phyloP scores from a whole-genome alignment of 306 rosid species.

The Prosopis cineraria region DNA sequence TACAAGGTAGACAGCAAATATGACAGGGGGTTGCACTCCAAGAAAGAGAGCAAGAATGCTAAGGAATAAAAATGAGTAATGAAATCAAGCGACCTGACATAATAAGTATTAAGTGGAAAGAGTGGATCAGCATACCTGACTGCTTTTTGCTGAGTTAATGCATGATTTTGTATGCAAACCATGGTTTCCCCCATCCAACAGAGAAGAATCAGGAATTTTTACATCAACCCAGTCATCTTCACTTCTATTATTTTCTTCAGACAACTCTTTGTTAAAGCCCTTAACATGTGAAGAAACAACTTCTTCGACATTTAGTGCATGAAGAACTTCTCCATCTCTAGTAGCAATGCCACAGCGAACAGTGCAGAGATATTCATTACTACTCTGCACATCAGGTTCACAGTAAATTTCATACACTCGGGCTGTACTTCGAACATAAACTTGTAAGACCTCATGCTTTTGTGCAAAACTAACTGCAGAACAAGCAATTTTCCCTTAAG shows the following conservation, averaged over 20 bases:
- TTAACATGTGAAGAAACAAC: slow-evolving; percentile 34
- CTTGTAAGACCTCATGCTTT: slow-evolving; percentile 72
- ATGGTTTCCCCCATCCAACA: slow-evolving; percentile 19
- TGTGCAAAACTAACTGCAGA: slow-evolving; percentile 59
- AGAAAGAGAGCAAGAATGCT: neutral
- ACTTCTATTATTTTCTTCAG: slow-evolving; percentile 41
- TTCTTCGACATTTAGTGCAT: slow-evolving; percentile 33
- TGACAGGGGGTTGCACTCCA: neutral
- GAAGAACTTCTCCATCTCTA: slow-evolving; percentile 67
- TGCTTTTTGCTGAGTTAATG: slow-evolving; percentile 14
- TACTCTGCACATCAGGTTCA: slow-evolving; percentile 44
- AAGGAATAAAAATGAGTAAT: neutral
- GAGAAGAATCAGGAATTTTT: slow-evolving; percentile 42
- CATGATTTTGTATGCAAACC: slow-evolving; percentile 31
- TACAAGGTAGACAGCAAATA: neutral
- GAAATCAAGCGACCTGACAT: neutral
- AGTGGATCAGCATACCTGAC: slow-evolving; percentile 56
- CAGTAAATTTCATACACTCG: slow-evolving; percentile 77
- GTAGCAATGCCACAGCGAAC: slow-evolving; percentile 72
- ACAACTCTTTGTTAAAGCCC: slow-evolving; percentile 33
- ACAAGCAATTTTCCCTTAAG: slow-evolving; percentile 15
- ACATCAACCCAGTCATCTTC: slow-evolving; percentile 96
- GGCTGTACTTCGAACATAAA: slow-evolving; percentile 85
- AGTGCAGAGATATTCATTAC: slow-evolving; percentile 70
- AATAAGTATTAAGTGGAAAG: neutral